A percentile compares a stretch with the other conserved stretches of the same genome.
phyloP scores from a whole-genome alignment of 495 filamentous ascomycete genomes.

The Lindgomyces ingoldianus region DNA sequence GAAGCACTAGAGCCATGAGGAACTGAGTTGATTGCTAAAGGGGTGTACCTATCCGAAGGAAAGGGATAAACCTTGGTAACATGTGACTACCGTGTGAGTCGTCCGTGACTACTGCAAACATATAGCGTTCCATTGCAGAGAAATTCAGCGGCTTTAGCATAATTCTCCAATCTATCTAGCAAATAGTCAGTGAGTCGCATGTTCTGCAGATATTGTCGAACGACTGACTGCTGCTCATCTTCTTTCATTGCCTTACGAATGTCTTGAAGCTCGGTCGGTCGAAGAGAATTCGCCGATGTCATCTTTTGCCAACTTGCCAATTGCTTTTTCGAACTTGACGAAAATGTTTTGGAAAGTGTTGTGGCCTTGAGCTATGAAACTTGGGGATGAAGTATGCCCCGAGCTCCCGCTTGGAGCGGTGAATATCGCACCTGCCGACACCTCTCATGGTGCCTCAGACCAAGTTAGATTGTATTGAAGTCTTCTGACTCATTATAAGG shows the following conservation, averaged over 20 bases:
- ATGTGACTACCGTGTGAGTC: too few species aligned
- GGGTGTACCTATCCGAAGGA: not conserved
- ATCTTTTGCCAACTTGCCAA: conserved; percentile 29
- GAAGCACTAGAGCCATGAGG: too few species aligned
- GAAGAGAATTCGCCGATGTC: conserved; percentile 40
- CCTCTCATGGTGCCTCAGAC: not conserved
- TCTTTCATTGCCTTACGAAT: conserved; percentile 2
- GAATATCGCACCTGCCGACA: not conserved
- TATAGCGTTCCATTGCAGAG: conserved; percentile 37
- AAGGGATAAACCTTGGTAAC: too few species aligned
- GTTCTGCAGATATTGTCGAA: not conserved
- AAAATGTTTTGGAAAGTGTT: conserved; percentile 37
- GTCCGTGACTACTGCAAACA: conserved; percentile 21
- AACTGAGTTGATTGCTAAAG: too few species aligned
- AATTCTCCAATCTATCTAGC: conserved; percentile 39
- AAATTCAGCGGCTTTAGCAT: conserved; percentile 43
- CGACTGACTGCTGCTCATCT: conserved; percentile 7
- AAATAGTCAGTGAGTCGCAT: conserved; percentile 28
- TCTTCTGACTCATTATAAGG: not conserved
- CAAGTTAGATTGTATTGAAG: too few species aligned
- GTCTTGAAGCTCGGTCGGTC: conserved; percentile 43
- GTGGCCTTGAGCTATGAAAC: conserved; percentile 14
- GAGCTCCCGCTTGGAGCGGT: not conserved
- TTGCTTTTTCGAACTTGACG: conserved; percentile 37
- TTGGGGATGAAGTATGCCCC: not conserved